Percentiles rank a stretch among this genome's conserved stretches.
Evolutionary conservation across 148 eudicot species (phyloP).

Genomic region (Rhododendron vialii): DNA sequence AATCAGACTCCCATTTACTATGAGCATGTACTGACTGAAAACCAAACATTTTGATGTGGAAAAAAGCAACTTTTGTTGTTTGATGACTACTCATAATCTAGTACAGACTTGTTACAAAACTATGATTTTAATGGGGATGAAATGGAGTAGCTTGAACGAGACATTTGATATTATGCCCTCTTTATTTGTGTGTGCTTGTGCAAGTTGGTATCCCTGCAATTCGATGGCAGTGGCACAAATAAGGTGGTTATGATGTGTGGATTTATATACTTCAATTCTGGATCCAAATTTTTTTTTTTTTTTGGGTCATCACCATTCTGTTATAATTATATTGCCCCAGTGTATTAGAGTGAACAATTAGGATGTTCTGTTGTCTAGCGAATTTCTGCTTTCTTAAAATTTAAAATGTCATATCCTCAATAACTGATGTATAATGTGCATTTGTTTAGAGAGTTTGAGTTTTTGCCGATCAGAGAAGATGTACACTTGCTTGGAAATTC

Average conservation of each 20-base stretch:
- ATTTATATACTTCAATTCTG: neutral
- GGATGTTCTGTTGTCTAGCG: neutral
- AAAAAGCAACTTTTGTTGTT: neutral
- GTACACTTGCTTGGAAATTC: neutral
- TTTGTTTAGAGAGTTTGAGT: neutral
- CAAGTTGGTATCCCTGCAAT: neutral
- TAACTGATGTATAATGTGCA: neutral
- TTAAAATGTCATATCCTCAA: neutral
- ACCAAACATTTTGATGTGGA: neutral
- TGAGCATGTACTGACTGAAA: neutral
- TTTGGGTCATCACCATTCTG: neutral
- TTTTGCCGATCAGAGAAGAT: neutral
- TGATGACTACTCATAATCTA: neutral
- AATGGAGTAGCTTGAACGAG: neutral
- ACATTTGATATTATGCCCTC: neutral
- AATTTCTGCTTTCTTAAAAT: neutral
- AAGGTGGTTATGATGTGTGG: neutral
- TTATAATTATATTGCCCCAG: neutral
- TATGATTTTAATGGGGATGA: neutral
- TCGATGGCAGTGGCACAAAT: neutral
- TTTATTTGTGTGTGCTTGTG: neutral
- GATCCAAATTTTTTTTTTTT: neutral
- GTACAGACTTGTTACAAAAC: neutral
- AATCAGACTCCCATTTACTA: neutral
- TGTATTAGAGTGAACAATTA: neutral